Base-by-base conservation (phyloP, 768 basidiomycete species). In the Psilocybe sp. region DNA sequence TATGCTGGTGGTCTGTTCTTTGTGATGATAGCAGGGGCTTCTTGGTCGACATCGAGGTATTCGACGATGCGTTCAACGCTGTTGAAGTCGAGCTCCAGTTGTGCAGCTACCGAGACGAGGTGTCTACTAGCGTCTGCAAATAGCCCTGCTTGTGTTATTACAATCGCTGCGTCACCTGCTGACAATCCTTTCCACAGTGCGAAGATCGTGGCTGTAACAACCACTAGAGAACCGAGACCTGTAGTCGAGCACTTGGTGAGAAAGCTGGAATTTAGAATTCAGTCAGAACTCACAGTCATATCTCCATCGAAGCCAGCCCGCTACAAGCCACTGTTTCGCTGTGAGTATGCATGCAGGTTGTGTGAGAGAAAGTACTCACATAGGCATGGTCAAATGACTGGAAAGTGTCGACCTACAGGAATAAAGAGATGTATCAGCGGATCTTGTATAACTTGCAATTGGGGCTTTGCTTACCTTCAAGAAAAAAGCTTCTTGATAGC, bases 381-480 rank as follows among this genome's bases (percentile, higher is more conserved):
- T 85, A 88, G 47, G 78, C 78, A 59, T 87, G 85, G 60, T 86
- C 84, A 60, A 81, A 85, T 5, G 80, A 78, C 61, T 88, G 86
- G 60, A 87, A 87, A 57, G 75, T 82, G 48, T 81, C 79, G 16
- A 84, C 80, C 74, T 73, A 46, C 23, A 33, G 23, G 14, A 15
- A 11, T n/a, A 15, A 47, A 16, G 50, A 38, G 9, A 42, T 42
- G 6, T 14, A 33, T 49, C 18, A 44, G 12, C 2, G 31, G 34
- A n/a, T 28, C 23, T 48, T 46, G 11, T 39, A 19, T 28, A 14
- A 7, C 23, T 28, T 28, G 23, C 7, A 28, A 28, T 7, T 0
- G 16, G n/a, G 14, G 34, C 11, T 8, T 28, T 7, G 40, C 65
- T 14, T 39, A 84, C 82, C 62, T 75, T 78, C 33, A 57, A 53